phyloP scores from a whole-genome alignment of 257 asterid genomes.

The Przewalskia tangutica region DNA sequence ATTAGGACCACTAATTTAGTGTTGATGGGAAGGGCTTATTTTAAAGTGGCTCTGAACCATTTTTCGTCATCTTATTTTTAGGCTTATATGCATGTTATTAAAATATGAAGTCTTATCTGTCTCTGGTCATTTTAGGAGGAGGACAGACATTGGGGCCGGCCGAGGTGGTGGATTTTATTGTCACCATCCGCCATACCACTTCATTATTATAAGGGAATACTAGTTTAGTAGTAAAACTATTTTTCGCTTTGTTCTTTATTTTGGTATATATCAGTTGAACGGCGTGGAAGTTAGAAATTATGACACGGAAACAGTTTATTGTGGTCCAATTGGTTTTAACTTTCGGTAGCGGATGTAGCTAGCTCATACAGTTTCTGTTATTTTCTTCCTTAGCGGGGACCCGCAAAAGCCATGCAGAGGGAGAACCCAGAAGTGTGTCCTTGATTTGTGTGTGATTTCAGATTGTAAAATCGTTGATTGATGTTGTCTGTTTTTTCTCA shows the following conservation, averaged over 20 bases:
- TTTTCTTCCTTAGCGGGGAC: neutral
- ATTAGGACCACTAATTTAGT: neutral
- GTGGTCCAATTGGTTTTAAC: neutral
- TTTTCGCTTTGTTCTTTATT: neutral
- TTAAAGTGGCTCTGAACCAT: constrained; percentile 3
- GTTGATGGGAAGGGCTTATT: constrained; percentile 1
- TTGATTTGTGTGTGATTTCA: neutral
- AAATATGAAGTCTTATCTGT: neutral
- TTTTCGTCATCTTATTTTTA: neutral
- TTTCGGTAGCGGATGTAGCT: neutral
- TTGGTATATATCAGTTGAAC: neutral
- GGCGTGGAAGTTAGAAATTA: neutral
- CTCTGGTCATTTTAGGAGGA: neutral
- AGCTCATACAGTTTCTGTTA: neutral
- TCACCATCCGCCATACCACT: neutral
- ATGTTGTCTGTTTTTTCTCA: neutral
- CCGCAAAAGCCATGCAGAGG: neutral
- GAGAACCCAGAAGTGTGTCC: neutral
- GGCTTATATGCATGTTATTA: neutral
- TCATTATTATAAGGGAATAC: neutral
- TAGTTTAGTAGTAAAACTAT: neutral
- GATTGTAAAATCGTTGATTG: neutral
- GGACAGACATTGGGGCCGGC: neutral
- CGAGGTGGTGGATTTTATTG: neutral
- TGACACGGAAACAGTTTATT: neutral